Conservation (phyloP, 768 basidiomycete species). For the Lepiota subincarnata region DNA sequence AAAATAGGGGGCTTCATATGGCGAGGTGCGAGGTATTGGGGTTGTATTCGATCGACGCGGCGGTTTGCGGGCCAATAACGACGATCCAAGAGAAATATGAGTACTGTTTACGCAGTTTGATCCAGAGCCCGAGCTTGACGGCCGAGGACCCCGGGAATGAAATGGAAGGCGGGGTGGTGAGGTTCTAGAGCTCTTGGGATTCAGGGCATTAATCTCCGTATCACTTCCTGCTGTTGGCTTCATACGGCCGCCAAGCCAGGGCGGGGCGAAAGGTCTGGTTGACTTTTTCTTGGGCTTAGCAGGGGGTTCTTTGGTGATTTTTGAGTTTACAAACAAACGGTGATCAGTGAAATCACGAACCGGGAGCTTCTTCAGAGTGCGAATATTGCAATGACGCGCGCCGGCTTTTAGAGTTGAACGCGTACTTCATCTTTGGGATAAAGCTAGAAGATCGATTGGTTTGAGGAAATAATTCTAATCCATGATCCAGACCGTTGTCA, state of each 20-base stretch:
- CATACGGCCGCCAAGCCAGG: background rate
- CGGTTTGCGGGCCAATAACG: slow-evolving; percentile 25
- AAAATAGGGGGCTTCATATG: slow-evolving; percentile 44
- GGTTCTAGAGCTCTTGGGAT: background rate
- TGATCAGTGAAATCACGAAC: no score
- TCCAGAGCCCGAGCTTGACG: slow-evolving; percentile 12
- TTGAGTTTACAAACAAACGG: no score
- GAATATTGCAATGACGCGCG: background rate
- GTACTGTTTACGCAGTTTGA: background rate
- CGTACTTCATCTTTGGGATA: slow-evolving; percentile 13
- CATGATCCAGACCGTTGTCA: slow-evolving; percentile 7
- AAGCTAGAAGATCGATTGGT: background rate
- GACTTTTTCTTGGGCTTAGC: background rate
- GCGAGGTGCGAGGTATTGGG: slow-evolving; percentile 34
- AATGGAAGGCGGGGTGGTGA: slow-evolving; percentile 22
- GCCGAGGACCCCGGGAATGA: slow-evolving; percentile 18
- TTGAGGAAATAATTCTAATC: background rate
- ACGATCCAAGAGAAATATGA: slow-evolving; percentile 19
- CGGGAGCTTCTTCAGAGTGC: background rate
- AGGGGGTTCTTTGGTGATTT: no score
- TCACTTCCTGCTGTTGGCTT: slow-evolving; percentile 12
- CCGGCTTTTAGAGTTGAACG: slow-evolving; percentile 4
- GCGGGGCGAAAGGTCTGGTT: background rate
- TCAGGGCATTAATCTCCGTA: slow-evolving; percentile 10
- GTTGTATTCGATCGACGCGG: slow-evolving; percentile 26